A percentile compares a stretch with the other conserved stretches of the same genome.
Evolutionary conservation across 768 basidiomycete species (phyloP).

Genomic region (Mycena crocata): DNA sequence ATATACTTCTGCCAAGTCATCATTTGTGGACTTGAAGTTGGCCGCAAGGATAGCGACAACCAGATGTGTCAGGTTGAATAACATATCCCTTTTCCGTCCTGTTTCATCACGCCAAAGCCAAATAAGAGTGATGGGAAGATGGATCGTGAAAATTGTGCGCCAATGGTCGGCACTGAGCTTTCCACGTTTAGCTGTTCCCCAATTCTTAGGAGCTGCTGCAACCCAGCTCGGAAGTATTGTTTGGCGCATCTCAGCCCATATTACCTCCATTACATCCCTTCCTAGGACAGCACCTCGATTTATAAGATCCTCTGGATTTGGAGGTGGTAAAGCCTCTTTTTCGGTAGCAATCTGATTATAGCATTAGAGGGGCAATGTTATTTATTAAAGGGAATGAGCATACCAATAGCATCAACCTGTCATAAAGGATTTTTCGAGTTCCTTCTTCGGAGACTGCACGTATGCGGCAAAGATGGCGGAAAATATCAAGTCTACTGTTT

Average conservation of each 20-base stretch:
- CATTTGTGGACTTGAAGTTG: constrained; percentile 29
- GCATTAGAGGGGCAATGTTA: not conserved
- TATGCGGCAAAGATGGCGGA: not conserved
- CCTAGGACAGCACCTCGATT: constrained; percentile 26
- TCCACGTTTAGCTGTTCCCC: constrained; percentile 38
- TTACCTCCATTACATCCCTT: constrained; percentile 24
- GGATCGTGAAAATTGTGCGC: constrained; percentile 45
- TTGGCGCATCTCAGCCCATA: constrained; percentile 33
- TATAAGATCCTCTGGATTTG: too few species aligned
- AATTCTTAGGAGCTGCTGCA: constrained; percentile 32
- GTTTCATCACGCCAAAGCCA: constrained; percentile 45
- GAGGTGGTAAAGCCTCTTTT: not conserved
- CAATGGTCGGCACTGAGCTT: constrained; percentile 51
- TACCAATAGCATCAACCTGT: not conserved
- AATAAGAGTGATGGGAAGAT: constrained; percentile 48
- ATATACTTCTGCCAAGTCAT: constrained; percentile 25
- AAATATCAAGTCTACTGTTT: not conserved
- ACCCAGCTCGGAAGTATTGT: constrained; percentile 42
- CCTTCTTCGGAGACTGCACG: too few species aligned
- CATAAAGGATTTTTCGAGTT: not conserved
- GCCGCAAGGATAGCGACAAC: constrained; percentile 37
- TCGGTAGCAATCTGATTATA: not conserved
- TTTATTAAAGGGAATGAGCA: too few species aligned
- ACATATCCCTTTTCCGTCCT: constrained; percentile 29
- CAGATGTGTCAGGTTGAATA: constrained; percentile 47